Percentiles rank a stretch among this genome's conserved stretches.
Evolutionary conservation across 371 early-diverging fungal genomes (phyloP).

Genomic region (Pancytospora philotis): DNA sequence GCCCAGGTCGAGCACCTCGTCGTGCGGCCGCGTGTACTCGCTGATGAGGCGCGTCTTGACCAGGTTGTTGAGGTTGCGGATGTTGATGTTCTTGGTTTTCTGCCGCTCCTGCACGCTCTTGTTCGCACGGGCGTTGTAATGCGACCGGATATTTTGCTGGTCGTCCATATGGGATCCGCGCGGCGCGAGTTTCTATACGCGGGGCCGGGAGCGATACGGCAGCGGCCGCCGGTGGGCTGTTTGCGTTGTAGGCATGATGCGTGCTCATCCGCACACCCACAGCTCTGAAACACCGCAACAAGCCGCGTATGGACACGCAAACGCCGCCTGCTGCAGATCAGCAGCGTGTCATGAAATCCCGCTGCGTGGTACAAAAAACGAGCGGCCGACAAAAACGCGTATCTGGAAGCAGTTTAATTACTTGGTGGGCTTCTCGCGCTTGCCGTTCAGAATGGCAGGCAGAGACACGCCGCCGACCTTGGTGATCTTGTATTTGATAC

Average conservation of each 20-base stretch:
- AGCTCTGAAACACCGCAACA: too few species aligned
- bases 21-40: slow-evolving; percentile 24
- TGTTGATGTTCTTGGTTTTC: slow-evolving; percentile 45
- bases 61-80: slow-evolving; percentile 58
- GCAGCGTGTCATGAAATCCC: too few species aligned
- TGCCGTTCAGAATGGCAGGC: slow-evolving; percentile 94
- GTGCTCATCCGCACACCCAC: too few species aligned
- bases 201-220: too few species aligned
- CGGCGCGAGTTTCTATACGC: too few species aligned
- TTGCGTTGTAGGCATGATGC: too few species aligned
- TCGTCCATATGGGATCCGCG: too few species aligned
- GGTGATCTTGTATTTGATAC: slow-evolving; percentile 99
- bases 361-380: too few species aligned
- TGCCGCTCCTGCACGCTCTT: slow-evolving; percentile 62
- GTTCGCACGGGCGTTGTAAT: slow-evolving; percentile 78
- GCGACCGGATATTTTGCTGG: slow-evolving; percentile 63
- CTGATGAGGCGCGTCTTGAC: slow-evolving; percentile 56
- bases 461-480: slow-evolving; percentile 98
- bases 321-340: too few species aligned
- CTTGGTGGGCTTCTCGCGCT: slow-evolving; percentile 96
- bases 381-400: too few species aligned
- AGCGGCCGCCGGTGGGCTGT: too few species aligned
- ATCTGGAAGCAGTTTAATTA: slow-evolving; percentile 60
- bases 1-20: slow-evolving; percentile 71
- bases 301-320: too few species aligned